Evolutionary conservation across 805 yeast species (phyloP).

Genomic region (Brettanomyces nanus): DNA sequence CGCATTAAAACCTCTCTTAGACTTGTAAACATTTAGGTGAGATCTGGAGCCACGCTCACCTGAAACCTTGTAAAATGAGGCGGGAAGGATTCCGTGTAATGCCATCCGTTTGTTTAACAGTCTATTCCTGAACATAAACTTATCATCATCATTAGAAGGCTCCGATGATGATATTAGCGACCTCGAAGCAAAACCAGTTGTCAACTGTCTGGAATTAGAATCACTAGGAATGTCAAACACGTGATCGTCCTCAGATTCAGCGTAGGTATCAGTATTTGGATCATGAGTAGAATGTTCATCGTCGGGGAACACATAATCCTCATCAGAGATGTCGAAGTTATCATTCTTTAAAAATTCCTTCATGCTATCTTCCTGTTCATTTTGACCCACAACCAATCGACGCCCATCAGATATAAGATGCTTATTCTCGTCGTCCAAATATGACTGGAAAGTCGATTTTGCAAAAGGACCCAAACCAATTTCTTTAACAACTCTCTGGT

Average conservation of each 20-base stretch:
- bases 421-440: slow-evolving; percentile 15
- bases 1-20: background rate
- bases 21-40: background rate
- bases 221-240: slow-evolving; percentile 4
- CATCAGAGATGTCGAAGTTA: slow-evolving; percentile 7
- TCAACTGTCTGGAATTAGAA: no score
- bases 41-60: slow-evolving; percentile 3
- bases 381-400: background rate
- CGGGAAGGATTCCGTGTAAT: slow-evolving; percentile 21
- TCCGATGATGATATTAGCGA: background rate
- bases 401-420: slow-evolving; percentile 5
- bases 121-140: slow-evolving; percentile 15
- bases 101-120: slow-evolving; percentile 15
- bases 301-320: slow-evolving; percentile 10
- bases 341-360: slow-evolving; percentile 1
- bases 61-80: slow-evolving; percentile 16
- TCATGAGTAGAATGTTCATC: slow-evolving; percentile 10
- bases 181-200: no score
- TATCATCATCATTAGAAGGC: slow-evolving; percentile 5
- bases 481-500: slow-evolving; percentile 17
- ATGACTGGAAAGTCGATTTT: slow-evolving; percentile 15
- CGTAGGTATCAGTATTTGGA: no score
- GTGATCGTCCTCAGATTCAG: slow-evolving; percentile 6
- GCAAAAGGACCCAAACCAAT: slow-evolving; percentile 24
- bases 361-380: slow-evolving; percentile 9